Evolutionary conservation across 2,329 filamentous ascomycete genomes (phyloP), one percentile per base, ranked within the genome.

Genomic region (Paecilomyces fulvus): DNA sequence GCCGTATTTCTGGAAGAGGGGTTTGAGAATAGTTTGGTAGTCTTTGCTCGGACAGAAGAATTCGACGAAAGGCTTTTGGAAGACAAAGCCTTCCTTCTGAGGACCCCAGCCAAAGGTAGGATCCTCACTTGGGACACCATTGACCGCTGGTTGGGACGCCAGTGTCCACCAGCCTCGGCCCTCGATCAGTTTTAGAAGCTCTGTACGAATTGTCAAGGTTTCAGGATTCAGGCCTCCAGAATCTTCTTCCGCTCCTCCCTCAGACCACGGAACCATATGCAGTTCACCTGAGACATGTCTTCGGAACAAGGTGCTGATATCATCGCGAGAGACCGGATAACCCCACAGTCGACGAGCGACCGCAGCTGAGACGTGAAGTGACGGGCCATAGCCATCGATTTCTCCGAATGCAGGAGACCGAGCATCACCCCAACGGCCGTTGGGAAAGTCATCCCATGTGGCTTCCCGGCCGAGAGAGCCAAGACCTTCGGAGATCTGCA

Each of bases 391-490:
- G n/a, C 92, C 92, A 68, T 97, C 92, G 58, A 96, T 96, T 72
- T 96, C 91, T 65, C 92, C 92, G 69, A 95, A 97, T 0, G 92
- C 92, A 1, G 91, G 91, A 2, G 91, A 96, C 54, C 92, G 84
- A 3, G 92, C 89, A 67, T 96, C 92, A 69, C 92, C 92, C 85
- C 92, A 97, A 55, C 92, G 84, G 28, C 92, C 94, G 77, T 97
- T 97, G 60, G 92, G 92, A 72, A 91, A 99, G 66, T 99, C 94
- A 67, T 99, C 94, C 94, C 94, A 99, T 0, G 94, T 99, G 31
- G 94, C 94, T 78, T 97, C 92, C 52, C 94, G 83, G 10, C 92
- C 94, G 6, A 96, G 79, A 3, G 88, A 82, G 23, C 92, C 94
- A 67, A 96, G 88, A 5, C 94, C 92, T 75, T 97, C 92, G 0